Evolutionary conservation across 257 asterid genomes (phyloP).

Genomic region (Voacanga thouarsii): DNA sequence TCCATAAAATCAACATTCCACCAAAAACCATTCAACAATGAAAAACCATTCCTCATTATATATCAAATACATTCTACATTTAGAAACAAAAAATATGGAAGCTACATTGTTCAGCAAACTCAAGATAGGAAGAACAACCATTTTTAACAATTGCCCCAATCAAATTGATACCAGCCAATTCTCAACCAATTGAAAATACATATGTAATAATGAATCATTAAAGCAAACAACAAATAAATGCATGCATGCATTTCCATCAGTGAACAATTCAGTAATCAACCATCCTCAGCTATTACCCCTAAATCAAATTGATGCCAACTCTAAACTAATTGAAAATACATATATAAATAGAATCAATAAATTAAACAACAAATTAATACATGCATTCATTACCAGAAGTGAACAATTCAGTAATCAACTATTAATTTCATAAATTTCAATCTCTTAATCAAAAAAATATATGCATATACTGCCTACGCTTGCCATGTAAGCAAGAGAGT

Average conservation of each 20-base stretch:
- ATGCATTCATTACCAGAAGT: too few relatives aligned
- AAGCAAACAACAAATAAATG: not conserved
- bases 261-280: not conserved
- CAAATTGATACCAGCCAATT: too few relatives aligned
- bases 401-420: too few relatives aligned
- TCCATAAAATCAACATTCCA: not conserved
- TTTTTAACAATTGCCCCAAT: not conserved
- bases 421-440: not conserved
- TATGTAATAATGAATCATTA: not conserved
- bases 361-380: too few relatives aligned
- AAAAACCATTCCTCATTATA: not conserved
- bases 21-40: not conserved
- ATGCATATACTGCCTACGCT: not conserved
- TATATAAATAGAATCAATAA: too few relatives aligned
- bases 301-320: too few relatives aligned
- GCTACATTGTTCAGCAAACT: too few relatives aligned
- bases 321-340: too few relatives aligned
- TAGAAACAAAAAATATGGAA: not conserved
- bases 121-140: not conserved
- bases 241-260: not conserved
- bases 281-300: not conserved
- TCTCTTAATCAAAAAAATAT: not conserved
- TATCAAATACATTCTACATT: not conserved
- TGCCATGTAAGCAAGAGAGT: not conserved
- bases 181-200: not conserved